These are phyloP conservation scores for Stephanodiscus triporus DNA, from an alignment of 108 stramenopile species.

Conservation along the genomic window DNA sequence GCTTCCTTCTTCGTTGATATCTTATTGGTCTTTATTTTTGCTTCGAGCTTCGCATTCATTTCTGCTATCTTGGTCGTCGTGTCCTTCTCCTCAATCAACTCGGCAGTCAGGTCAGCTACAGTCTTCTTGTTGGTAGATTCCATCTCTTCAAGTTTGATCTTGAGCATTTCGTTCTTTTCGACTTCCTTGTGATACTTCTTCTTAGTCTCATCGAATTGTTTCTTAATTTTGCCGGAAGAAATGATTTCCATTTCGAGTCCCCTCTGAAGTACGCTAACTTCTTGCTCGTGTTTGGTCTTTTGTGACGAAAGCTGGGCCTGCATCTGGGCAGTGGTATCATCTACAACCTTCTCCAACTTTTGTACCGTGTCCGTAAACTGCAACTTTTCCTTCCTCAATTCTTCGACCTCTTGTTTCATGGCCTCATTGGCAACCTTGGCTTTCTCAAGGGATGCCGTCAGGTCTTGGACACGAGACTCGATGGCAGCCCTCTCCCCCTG, in stretches of 20 bases:
- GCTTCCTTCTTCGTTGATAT: neutral
- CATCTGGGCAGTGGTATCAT: conserved; percentile 2
- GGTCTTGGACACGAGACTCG: neutral
- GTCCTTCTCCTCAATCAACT: neutral
- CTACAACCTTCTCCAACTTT: neutral
- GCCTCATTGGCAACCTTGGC: conserved; percentile 1
- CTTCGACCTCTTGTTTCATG: neutral
- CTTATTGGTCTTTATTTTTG: neutral
- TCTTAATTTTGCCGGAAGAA: neutral
- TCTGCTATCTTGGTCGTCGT: neutral
- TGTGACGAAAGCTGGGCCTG: neutral
- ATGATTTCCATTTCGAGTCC: neutral
- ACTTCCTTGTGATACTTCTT: neutral
- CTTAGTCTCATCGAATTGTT: neutral
- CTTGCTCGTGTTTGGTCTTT: neutral
- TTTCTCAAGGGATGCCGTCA: neutral
- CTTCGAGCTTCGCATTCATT: neutral
- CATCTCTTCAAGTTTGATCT: neutral
- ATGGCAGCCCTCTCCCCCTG: neutral
- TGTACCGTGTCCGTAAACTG: neutral
- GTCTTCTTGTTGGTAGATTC: neutral
- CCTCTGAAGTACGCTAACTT: neutral
- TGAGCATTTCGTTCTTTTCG: conserved; percentile 1
- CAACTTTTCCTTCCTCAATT: neutral
- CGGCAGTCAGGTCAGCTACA: neutral